Percentiles rank a stretch among this genome's conserved stretches.
phyloP scores from a whole-genome alignment of 1,284 basidiomycete genomes.

The Boletus mariae region DNA sequence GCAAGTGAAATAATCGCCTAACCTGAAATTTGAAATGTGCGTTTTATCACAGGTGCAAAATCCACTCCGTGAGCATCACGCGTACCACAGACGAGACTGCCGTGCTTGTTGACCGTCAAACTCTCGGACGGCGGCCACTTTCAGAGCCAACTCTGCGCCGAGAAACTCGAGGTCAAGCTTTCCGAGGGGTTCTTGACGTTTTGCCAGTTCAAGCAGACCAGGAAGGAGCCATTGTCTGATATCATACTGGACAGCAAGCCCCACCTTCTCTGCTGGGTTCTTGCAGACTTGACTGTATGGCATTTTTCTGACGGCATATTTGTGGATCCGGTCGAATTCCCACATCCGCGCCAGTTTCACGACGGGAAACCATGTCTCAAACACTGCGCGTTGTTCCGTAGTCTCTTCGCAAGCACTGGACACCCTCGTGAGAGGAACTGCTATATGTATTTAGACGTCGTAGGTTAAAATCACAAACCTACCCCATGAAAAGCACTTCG shows the following conservation, averaged over 20 bases:
- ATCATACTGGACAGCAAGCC: constrained; percentile 16
- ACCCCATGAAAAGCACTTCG: constrained; percentile 18
- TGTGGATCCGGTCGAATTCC: constrained; percentile 14
- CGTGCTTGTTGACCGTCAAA: neutral
- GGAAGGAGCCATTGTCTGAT: constrained; percentile 20
- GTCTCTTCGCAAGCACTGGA: constrained; percentile 2
- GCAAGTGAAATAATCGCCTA: neutral
- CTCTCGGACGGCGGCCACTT: constrained; percentile 23
- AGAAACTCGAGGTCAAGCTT: constrained; percentile 13
- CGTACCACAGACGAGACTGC: neutral
- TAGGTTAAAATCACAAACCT: neutral
- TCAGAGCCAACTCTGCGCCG: constrained; percentile 18
- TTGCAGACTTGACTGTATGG: constrained; percentile 9
- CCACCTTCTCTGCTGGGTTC: constrained; percentile 21
- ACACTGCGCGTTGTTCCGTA: neutral
- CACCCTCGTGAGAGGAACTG: neutral
- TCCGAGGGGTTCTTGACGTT: constrained; percentile 18
- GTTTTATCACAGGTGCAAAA: constrained; percentile 15
- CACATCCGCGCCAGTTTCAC: constrained; percentile 25
- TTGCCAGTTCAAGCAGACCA: constrained; percentile 20
- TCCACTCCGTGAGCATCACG: constrained; percentile 12
- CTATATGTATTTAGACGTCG: neutral
- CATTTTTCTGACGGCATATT: constrained; percentile 11
- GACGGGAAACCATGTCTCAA: constrained; percentile 23
- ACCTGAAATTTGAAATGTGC: constrained; percentile 12